Evolutionary conservation across 139 green algal species (phyloP).

Genomic region (Pseudopediastrum boryanum): DNA sequence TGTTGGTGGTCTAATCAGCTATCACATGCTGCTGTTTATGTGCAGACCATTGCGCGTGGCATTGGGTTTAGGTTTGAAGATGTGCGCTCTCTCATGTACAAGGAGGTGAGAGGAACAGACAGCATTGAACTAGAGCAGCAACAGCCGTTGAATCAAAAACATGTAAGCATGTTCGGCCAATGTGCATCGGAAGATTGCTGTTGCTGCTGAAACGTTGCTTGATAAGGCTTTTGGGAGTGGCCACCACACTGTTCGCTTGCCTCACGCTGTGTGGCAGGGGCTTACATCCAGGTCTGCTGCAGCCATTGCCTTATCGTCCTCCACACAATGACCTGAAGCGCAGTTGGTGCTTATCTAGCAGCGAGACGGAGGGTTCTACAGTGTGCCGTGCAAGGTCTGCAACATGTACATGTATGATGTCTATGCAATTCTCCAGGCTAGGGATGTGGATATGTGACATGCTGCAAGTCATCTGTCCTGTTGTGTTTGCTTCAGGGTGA

Average conservation of each 20-base stretch:
- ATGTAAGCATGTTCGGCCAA: too few relatives aligned
- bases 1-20: too few relatives aligned
- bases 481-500: slow-evolving; percentile 7
- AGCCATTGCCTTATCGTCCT: background rate
- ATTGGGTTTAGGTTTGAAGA: slow-evolving; percentile 69
- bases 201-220: background rate
- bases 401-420: background rate
- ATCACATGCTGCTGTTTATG: too few relatives aligned
- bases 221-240: background rate
- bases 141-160: too few relatives aligned
- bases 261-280: background rate
- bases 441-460: background rate
- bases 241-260: background rate
- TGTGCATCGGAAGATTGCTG: background rate
- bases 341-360: too few relatives aligned
- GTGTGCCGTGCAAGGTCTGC: background rate
- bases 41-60: too few relatives aligned
- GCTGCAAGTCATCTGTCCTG: too few relatives aligned
- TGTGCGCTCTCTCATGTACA: slow-evolving; percentile 28
- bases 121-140: too few relatives aligned
- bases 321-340: background rate
- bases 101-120: slow-evolving; percentile 32
- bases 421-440: background rate
- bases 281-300: background rate
- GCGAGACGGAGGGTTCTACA: too few relatives aligned